Conservation (phyloP, 108 stramenopile species). For the Cylindrotheca fusiformis region DNA sequence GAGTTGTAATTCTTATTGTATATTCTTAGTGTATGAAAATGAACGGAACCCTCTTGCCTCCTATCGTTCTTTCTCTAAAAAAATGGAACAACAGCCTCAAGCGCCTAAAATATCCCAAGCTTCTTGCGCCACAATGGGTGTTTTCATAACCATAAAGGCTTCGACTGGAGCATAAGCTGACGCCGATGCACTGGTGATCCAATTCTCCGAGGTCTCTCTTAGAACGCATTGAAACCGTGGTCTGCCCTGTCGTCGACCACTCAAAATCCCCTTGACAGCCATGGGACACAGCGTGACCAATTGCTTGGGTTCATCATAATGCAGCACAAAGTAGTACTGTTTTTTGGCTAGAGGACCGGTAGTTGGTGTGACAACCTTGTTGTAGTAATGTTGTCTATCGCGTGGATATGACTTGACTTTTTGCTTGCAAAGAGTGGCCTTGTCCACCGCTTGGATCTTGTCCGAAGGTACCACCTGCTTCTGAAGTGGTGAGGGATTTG, state of each 20-base stretch:
- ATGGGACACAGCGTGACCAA: constrained; percentile 41
- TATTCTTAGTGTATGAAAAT: too few species aligned
- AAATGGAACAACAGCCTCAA: too few species aligned
- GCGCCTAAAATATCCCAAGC: constrained; percentile 59
- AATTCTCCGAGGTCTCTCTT: constrained; percentile 19
- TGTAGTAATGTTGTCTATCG: constrained; percentile 41
- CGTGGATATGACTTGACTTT: constrained; percentile 41
- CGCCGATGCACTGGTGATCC: constrained; percentile 22
- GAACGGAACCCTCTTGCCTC: too few species aligned
- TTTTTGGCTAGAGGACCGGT: background rate
- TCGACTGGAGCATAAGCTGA: constrained; percentile 31
- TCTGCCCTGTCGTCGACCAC: constrained; percentile 45
- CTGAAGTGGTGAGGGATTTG: background rate
- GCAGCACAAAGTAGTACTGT: constrained; percentile 53
- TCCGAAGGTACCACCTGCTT: constrained; percentile 8
- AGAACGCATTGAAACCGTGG: constrained; percentile 44
- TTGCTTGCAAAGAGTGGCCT: constrained; percentile 28
- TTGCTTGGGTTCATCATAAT: constrained; percentile 31
- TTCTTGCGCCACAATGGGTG: constrained; percentile 43
- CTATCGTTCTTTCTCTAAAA: too few species aligned
- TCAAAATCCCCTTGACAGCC: constrained; percentile 30
- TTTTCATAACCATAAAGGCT: constrained; percentile 50
- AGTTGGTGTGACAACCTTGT: constrained; percentile 34
- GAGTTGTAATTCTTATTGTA: too few species aligned
- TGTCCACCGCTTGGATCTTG: constrained; percentile 15